These are phyloP conservation scores for Pseudognaphalium luteoalbum DNA, from an alignment of 129 eudicot genomes.

Conservation along the genomic window DNA sequence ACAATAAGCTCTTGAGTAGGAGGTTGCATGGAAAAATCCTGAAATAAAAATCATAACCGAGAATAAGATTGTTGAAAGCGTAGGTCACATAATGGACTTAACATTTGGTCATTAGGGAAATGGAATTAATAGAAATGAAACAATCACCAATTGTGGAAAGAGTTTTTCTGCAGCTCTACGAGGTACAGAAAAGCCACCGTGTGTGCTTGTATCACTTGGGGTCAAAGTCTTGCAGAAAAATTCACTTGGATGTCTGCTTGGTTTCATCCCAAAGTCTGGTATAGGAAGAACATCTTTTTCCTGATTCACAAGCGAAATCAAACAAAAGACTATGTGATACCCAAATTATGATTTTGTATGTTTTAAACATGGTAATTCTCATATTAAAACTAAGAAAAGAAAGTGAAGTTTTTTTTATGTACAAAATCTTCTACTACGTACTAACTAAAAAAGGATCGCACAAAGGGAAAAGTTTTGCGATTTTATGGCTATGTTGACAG, in stretches of 20 bases:
- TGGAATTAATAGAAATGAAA: not conserved
- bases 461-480: not conserved
- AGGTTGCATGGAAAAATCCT: conserved; percentile 99
- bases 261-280: conserved; percentile 81
- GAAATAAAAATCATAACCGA: not conserved
- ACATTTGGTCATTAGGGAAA: not conserved
- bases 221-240: conserved; percentile 98
- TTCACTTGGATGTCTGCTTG: conserved; percentile 87
- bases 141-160: conserved; percentile 84
- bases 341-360: too few species aligned
- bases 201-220: conserved; percentile 98
- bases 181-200: conserved; percentile 99
- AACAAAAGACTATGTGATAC: not conserved
- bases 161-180: conserved; percentile 98
- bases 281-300: conserved; percentile 92
- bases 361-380: too few species aligned
- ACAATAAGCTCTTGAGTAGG: conserved; percentile 98
- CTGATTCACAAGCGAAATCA: conserved; percentile 39
- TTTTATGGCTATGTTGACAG: conserved; percentile 13
- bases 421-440: too few species aligned
- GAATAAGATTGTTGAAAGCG: not conserved
- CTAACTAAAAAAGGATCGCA: too few species aligned
- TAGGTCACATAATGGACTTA: not conserved
- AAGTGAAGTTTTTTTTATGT: not conserved
- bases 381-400: not conserved